Base-by-base conservation (phyloP, 2,329 filamentous ascomycete species). In the Cladophialophora exuberans region DNA sequence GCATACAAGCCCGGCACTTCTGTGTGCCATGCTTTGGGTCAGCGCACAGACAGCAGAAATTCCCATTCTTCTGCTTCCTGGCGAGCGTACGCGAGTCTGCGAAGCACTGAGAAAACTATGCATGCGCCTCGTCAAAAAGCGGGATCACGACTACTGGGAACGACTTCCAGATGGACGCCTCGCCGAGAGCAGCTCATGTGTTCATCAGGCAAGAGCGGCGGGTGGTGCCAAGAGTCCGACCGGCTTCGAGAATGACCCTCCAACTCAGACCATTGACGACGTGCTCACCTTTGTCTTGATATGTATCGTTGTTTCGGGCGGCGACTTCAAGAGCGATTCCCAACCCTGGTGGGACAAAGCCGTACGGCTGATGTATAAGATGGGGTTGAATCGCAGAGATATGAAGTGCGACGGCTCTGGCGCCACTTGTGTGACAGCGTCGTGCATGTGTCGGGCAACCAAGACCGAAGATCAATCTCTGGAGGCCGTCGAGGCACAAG, bases 291-390 rank as follows among this genome's bases (percentile, higher is more conserved):
- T 76, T 18, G 69, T 74, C 4, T 69, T 79, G 66, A 65, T 80
- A 4, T 72, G 73, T 10, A 74, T 79, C 25, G 74, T 74, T 0
- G 72, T 78, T 3, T 79, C 77, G 0, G 76, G 74, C 0, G 72
- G 76, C 9, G 75, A 79, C 45, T 78, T 76, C 69, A 79, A 79
- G 61, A 72, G 73, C 3, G 78, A 79, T 56, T 74, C 51, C 13
- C 57, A 62, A 3, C 60, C 54, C 2, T 53, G 50, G 45, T 55
- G 42, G 43, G 50, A 23, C 38, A 57, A 57, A 46, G 41, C 52
- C 4, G 44, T 59, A 26, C 50, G 51, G 28, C 22, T 54, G 5
- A 22, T 30, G n/a, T 35, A 50, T 9, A 20, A 11, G 11, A 46
- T 57, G 49, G 20, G 69, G 69, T 1, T 65, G 77, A 30, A 69